Evolutionary conservation across 805 yeast genomes (phyloP), one percentile per base, ranked within the genome.

Genomic region (Brettanomyces nanus): DNA sequence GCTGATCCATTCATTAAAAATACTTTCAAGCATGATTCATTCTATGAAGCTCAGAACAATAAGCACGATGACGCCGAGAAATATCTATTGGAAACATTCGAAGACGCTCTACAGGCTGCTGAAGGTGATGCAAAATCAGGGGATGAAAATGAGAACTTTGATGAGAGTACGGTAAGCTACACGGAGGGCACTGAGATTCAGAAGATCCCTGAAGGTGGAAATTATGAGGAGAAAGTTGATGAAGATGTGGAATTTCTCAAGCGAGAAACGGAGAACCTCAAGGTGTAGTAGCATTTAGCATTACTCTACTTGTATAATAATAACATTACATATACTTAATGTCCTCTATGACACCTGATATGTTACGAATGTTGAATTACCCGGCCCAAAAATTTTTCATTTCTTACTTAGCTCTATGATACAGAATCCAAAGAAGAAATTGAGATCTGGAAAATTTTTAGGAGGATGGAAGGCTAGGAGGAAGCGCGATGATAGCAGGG

Each of bases 1-100:
- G 95, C 87, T 1, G 95, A 90, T 56, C 89, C 95, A 6, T 83
- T 84, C 50, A 52, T 73, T 27, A 82, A 80, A 59, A 92, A 92
- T 62, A 53, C 63, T 9, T 73, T 79, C 35, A 83, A 77, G 20
- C 94, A 86, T 53, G 97, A 92, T 56, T 71, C 85, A 1, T 78
- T 90, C 41, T 89, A 65, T 55, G 97, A 89, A 58, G 96, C 97
- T 6, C 96, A 89, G 54, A 75, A 72, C 47, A 82, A 77, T 48
- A 77, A 75, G 35, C 74, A 80, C 51, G 80, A 75, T 42, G 86
- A 80, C 21, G 80, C 87, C 14, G 95, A 85, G 46, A 79, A 75
- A 29, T 89, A 77, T 64, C 73, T 85, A 53, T 66, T 89, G 53
- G 71, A 75, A 56, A 77, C 78, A 49, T 90, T 69, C 49, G 49